These are phyloP conservation scores for Herpetomonas samuelpessoai DNA, from an alignment of 208 protist species.

Conservation along the genomic window DNA sequence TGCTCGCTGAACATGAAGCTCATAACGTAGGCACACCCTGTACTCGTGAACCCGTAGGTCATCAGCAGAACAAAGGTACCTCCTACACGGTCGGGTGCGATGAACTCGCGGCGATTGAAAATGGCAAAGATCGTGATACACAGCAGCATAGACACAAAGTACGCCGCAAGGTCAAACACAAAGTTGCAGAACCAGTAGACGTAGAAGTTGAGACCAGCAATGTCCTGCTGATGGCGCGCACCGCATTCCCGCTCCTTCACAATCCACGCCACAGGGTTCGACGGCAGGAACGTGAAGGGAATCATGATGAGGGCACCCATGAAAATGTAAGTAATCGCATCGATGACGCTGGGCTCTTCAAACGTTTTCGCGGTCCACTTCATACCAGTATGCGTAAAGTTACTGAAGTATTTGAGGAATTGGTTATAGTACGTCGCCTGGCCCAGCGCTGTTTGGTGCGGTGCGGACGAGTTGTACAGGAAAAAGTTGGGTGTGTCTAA, in stretches of 20 bases:
- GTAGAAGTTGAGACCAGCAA: conserved; percentile 34
- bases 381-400: not conserved
- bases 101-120: conserved; percentile 37
- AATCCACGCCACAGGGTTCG: conserved; percentile 41
- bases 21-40: conserved; percentile 31
- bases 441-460: too few species aligned
- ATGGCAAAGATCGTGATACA: conserved; percentile 32
- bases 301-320: conserved; percentile 31
- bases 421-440: conserved; percentile 65
- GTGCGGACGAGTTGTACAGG: too few species aligned
- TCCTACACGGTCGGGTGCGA: conserved; percentile 16
- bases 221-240: conserved; percentile 37
- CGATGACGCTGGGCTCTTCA: too few species aligned
- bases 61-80: conserved; percentile 32
- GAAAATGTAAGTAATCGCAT: too few species aligned
- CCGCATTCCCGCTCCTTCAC: conserved; percentile 50
- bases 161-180: conserved; percentile 45
- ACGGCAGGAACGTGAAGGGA: conserved; percentile 55
- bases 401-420: too few species aligned
- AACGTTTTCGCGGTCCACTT: not conserved
- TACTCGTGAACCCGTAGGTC: conserved; percentile 33
- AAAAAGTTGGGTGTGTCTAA: too few species aligned
- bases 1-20: conserved; percentile 51
- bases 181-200: conserved; percentile 62
- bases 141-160: conserved; percentile 33